phyloP scores from a whole-genome alignment of 306 rosid species.

The Prunus mume region DNA sequence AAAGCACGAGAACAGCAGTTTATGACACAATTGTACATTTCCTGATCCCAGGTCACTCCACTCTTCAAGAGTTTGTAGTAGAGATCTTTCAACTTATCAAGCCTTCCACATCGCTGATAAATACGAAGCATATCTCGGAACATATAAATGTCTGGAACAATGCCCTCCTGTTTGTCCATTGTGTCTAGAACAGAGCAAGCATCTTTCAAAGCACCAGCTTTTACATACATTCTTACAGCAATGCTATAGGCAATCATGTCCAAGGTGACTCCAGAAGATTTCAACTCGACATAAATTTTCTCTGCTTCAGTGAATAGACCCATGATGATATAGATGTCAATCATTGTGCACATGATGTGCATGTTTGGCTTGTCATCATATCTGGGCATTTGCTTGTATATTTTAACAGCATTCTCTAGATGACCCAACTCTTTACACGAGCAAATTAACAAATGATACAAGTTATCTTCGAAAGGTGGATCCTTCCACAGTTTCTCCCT shows the following conservation, averaged over 20 bases:
- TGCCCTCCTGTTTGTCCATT: slow-evolving; percentile 52
- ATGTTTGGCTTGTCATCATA: slow-evolving; percentile 50
- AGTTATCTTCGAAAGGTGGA: slow-evolving; percentile 57
- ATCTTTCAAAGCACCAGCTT: slow-evolving; percentile 67
- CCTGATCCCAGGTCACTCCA: slow-evolving; percentile 68
- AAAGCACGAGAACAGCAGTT: slow-evolving; percentile 85
- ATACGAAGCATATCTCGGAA: slow-evolving; percentile 70
- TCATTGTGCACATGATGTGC: slow-evolving; percentile 85
- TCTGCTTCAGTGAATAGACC: slow-evolving; percentile 63
- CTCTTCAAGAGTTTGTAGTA: slow-evolving; percentile 65
- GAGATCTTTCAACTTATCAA: slow-evolving; percentile 51
- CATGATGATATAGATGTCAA: slow-evolving; percentile 66
- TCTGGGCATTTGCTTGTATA: slow-evolving; percentile 48
- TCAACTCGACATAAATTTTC: slow-evolving; percentile 56
- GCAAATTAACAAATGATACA: slow-evolving; percentile 89
- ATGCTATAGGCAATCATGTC: slow-evolving; percentile 77
- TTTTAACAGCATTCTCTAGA: slow-evolving; percentile 67
- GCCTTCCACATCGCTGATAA: slow-evolving; percentile 69
- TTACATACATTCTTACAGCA: slow-evolving; percentile 76
- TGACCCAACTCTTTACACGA: slow-evolving; percentile 71
- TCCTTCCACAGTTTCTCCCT: slow-evolving; percentile 72
- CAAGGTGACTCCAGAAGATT: slow-evolving; percentile 50
- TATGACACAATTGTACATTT: slow-evolving; percentile 69
- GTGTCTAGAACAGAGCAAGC: slow-evolving; percentile 79
- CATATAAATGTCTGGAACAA: slow-evolving; percentile 68